Evolutionary conservation across 495 filamentous ascomycete genomes (phyloP).

Genomic region (Lineolata rhizophorae): DNA sequence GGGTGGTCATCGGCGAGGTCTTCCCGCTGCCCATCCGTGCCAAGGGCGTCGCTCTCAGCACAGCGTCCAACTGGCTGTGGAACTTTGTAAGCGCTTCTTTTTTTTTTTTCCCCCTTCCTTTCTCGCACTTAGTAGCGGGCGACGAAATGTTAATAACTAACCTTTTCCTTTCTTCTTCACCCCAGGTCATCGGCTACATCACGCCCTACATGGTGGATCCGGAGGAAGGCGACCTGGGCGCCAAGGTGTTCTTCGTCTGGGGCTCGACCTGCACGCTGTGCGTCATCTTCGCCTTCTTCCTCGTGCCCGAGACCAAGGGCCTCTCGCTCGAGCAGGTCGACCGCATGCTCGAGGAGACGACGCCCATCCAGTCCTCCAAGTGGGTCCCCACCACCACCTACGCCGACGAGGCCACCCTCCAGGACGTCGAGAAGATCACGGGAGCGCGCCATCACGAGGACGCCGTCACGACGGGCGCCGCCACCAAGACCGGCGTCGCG

Average conservation of each 20-base stretch:
- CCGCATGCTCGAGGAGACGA: slow-evolving; percentile 70
- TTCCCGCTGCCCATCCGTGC: slow-evolving; percentile 70
- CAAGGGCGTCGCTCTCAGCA: slow-evolving; percentile 58
- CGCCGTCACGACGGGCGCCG: too few species aligned
- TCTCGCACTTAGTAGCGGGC: too few species aligned
- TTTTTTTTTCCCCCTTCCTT: background rate
- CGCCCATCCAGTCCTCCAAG: slow-evolving; percentile 41
- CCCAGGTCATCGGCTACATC: slow-evolving; percentile 39
- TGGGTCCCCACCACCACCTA: slow-evolving; percentile 56
- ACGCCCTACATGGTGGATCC: slow-evolving; percentile 58
- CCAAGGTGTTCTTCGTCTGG: slow-evolving; percentile 67
- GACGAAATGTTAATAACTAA: background rate
- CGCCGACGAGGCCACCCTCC: slow-evolving; percentile 33
- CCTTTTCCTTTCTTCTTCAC: background rate
- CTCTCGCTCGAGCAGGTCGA: slow-evolving; percentile 77
- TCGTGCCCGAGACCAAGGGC: slow-evolving; percentile 73
- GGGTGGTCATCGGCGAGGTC: slow-evolving; percentile 76
- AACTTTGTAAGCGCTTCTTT: slow-evolving; percentile 22
- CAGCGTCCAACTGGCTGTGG: slow-evolving; percentile 78
- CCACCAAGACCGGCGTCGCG: too few species aligned
- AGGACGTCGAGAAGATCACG: too few species aligned
- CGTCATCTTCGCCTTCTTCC: slow-evolving; percentile 50
- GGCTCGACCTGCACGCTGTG: slow-evolving; percentile 42
- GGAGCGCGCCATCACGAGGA: too few species aligned
- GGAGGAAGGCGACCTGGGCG: slow-evolving; percentile 39